Conservation (phyloP, 192 early-diverging fungal species). For the Oehlia diaphana region DNA sequence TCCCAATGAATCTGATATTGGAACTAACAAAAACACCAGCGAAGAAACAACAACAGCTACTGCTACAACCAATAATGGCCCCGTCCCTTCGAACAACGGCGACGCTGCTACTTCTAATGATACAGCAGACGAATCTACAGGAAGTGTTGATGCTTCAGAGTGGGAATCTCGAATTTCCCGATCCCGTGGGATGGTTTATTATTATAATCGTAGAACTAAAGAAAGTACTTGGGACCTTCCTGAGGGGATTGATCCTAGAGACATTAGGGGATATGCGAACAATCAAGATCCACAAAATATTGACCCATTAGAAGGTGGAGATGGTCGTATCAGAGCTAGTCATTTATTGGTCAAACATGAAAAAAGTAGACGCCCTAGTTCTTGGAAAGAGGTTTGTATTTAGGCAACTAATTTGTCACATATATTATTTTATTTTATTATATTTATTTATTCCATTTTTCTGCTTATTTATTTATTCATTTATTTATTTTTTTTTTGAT, state of each 20-base stretch:
- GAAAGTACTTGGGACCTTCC: conserved; percentile 81
- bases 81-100: not conserved
- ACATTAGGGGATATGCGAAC: conserved; percentile 41
- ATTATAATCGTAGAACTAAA: conserved; percentile 71
- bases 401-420: not conserved
- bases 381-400: conserved; percentile 78
- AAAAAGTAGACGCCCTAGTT: conserved; percentile 81
- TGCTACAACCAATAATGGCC: not conserved
- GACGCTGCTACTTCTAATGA: not conserved
- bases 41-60: not conserved
- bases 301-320: conserved; percentile 20
- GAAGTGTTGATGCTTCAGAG: conserved; percentile 27
- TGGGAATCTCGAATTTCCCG: conserved; percentile 74
- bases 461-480: too few species aligned
- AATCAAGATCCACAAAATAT: conserved; percentile 3
- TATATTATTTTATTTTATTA: not conserved
- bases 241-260: conserved; percentile 38
- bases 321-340: conserved; percentile 66
- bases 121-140: not conserved
- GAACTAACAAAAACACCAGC: not conserved
- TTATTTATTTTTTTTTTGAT: not conserved
- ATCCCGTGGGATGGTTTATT: conserved; percentile 69
- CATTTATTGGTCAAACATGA: conserved; percentile 92
- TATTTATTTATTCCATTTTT: not conserved
- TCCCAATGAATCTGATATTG: not conserved